Evolutionary conservation across 1,139 yeast species (phyloP), one percentile per base, ranked within the genome.

Genomic region (Pichia inconspicua): DNA sequence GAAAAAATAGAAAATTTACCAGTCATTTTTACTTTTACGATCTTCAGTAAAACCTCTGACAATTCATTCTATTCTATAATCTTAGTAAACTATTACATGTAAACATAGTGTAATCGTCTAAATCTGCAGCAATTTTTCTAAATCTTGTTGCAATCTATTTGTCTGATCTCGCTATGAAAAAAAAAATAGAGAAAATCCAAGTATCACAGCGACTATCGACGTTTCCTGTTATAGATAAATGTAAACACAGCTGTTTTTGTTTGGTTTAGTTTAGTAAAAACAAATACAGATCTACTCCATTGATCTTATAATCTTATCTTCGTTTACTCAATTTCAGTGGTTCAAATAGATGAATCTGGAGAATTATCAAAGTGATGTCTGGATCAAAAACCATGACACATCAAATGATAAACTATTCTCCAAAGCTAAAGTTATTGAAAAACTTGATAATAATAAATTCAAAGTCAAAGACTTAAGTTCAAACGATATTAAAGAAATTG

Each of bases 381-480:
- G 97, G 96, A 74, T 88, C 15, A 86, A 94, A 2, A 89, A 85
- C 61, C 69, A 70, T n/a, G 71, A 70, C 41, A 34, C 19, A 34
- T 34, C 37, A 19, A 25, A 37, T 14, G 44, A 45, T 41, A 31
- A 46, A 15, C 78, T 84, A 15, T 90, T 86, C 65, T 70, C 75
- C 40, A 82, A 81, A 58, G 97, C 92, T 1, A 77, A 77, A 58
- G 72, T 89, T 41, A 69, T 77, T 6, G 81, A 78, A 53, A 76
- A 80, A 51, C 73, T 71, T n/a, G 74, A 72, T 40, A 73, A 71
- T 15, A 73, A 71, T 41, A 28, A 34, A 6, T 71, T 80, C 48
- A 73, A 73, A 50, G 82, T 85, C 8, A 69, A 76, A 37, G 69
- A 78, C 44, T 70, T 71, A 17, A 77, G 76, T 50, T 28, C 42